Evolutionary conservation across 2,329 filamentous ascomycete species (phyloP), one percentile per base, ranked within the genome.

Genomic region (Myrmaecium sp.): DNA sequence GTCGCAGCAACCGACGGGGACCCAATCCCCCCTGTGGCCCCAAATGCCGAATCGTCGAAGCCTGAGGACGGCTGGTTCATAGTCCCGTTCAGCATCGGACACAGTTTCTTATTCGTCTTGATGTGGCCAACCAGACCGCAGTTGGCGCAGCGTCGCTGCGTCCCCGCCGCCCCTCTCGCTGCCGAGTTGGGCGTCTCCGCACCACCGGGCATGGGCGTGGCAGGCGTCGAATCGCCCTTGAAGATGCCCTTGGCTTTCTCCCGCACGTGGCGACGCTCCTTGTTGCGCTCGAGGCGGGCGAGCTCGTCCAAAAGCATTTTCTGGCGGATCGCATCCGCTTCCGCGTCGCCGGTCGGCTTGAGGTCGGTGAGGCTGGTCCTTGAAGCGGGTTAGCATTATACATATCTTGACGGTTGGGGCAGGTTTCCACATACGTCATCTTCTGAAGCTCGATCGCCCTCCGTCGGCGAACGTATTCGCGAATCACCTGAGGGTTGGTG

Each of bases 41-140:
- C 21, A 23, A 23, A 23, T 12, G 21, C 21, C 12, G 21, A 7
- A 13, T 23, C 21, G 12, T 23, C 21, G 12, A 23, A 7, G 12
- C 21, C 12, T 8, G 6, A 8, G 6, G 6, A 8, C 21, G 6
- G 12, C 21, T 23, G 10, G 9, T 16, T 17, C 3, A 25, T 25
- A 6, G 25, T 28, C 13, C 22, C 22, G 16, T 31, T 31, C 15
- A 31, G 30, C 30, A 31, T 28, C 12, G 30, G 30, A 11, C 30
- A 31, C 21, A 31, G 25, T 14, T 94, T 95, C 60, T 94, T 92
- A 62, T 95, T 95, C 25, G 86, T 95, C 57, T 94, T 94, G 62
- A 98, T 98, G 47, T 98, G 89, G 17, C 89, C 89, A 29, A 92
- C 78, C 51, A 89, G 79, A 26, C 89, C 89, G 56, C 89, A 98